Evolutionary conservation across 352 stramenopile genomes (phyloP).

Genomic region (Pythium plurisporium): DNA sequence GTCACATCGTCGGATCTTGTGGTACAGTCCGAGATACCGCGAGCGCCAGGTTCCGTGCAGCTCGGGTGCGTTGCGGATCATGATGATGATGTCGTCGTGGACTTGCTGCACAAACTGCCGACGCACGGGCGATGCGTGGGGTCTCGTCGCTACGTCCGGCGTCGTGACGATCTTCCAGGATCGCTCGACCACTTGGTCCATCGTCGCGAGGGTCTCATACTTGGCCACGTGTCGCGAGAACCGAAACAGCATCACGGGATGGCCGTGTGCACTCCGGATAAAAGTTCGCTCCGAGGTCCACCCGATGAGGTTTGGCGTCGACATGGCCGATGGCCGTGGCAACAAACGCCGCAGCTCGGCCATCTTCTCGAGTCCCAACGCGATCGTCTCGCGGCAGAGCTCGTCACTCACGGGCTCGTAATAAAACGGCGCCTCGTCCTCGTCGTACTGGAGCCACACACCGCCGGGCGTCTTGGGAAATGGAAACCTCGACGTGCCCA

Average conservation of each 20-base stretch:
- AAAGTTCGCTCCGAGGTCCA: slow-evolving; percentile 14
- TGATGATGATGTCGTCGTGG: slow-evolving; percentile 18
- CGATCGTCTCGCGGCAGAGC: slow-evolving; percentile 14
- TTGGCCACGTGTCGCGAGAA: slow-evolving; percentile 8
- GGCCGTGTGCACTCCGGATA: not conserved
- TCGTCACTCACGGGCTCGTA: slow-evolving; percentile 16
- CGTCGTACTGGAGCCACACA: slow-evolving; percentile 18
- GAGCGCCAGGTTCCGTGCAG: not conserved
- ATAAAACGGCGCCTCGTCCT: slow-evolving; percentile 21
- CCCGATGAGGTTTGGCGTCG: slow-evolving; percentile 4
- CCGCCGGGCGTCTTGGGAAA: slow-evolving; percentile 15
- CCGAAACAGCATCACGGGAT: slow-evolving; percentile 18
- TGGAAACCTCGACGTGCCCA: slow-evolving; percentile 17
- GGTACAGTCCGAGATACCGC: slow-evolving; percentile 20
- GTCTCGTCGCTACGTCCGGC: slow-evolving; percentile 8
- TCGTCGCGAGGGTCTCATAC: not conserved
- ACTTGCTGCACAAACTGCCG: slow-evolving; percentile 19
- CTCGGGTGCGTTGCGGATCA: slow-evolving; percentile 22
- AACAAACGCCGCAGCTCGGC: slow-evolving; percentile 2
- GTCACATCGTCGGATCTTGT: slow-evolving; percentile 7
- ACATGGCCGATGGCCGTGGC: not conserved
- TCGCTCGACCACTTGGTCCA: slow-evolving; percentile 5
- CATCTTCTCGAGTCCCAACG: slow-evolving; percentile 15
- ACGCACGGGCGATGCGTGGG: slow-evolving; percentile 4
- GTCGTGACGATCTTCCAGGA: slow-evolving; percentile 21